phyloP scores from a whole-genome alignment of 306 rosid genomes.

The Carpinus viminea region DNA sequence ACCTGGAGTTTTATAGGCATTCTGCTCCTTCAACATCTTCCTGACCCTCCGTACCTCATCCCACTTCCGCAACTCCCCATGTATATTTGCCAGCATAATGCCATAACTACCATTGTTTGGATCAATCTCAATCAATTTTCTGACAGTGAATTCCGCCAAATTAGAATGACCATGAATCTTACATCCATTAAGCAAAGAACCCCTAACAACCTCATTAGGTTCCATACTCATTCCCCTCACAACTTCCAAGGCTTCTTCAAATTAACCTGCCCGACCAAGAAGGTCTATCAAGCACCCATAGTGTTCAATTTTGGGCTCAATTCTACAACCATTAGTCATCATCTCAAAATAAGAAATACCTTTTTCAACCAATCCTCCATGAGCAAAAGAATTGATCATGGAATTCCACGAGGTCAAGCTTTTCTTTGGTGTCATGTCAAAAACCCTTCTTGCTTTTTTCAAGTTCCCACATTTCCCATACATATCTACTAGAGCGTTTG shows the following conservation, averaged over 20 bases:
- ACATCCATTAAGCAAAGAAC: conserved; percentile 75
- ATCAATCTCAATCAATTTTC: conserved; percentile 57
- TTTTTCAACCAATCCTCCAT: conserved; percentile 70
- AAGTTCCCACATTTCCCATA: conserved; percentile 82
- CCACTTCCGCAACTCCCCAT: conserved; percentile 68
- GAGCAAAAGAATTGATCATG: conserved; percentile 76
- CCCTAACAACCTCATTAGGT: conserved; percentile 89
- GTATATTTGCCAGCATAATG: conserved; percentile 60
- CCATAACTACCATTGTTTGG: conserved; percentile 73
- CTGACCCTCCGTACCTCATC: conserved; percentile 68
- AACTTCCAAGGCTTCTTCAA: conserved; percentile 69
- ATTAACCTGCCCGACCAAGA: conserved; percentile 72
- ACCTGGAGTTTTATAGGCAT: conserved; percentile 64
- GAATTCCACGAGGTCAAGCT: conserved; percentile 75
- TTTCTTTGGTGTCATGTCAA: conserved; percentile 49
- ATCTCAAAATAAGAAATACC: conserved; percentile 56
- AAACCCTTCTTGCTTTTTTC: conserved; percentile 52
- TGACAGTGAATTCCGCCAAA: conserved; percentile 66
- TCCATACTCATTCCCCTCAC: conserved; percentile 63
- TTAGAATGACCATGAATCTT: conserved; percentile 64
- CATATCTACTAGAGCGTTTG: conserved; percentile 76
- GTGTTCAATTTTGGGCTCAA: conserved; percentile 68
- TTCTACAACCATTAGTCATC: conserved; percentile 50
- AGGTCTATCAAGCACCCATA: conserved; percentile 86
- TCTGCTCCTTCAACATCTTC: conserved; percentile 51